Evolutionary conservation across 169 alveolate genomes (phyloP), one percentile per base, ranked within the genome.

Genomic region (Cyclospora cayetanensis): DNA sequence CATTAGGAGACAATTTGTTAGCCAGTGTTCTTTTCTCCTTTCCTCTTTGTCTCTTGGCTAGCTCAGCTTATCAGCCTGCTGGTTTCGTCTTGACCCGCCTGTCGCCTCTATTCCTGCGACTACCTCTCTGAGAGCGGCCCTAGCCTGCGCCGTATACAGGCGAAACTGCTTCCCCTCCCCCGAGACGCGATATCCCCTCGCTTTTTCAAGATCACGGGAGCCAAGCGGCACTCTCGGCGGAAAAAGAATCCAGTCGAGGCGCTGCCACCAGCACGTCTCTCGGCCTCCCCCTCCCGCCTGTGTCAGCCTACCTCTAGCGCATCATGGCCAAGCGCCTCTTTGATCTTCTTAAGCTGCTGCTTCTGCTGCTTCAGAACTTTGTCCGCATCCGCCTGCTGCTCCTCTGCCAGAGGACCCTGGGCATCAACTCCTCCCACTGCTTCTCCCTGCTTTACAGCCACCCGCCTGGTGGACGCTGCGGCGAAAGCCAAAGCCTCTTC

Each of bases 361-460:
- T 29, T 66, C 25, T 70, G 90, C 76, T 83, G 91, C 90, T 68
- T 20, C 72, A 65, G 41, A 53, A 91, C 94, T 5, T 34, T 34
- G 52, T 43, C 79, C 35, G 92, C 92, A n/a, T 53, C 90, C 27
- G 43, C 92, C 25, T 68, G 79, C 74, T 83, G 94, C 90, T 82
- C 94, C 37, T 83, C 93, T 7, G 52, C 79, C 22, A 91, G 79
- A 22, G 85, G 43, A 50, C 25, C 77, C 68, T 46, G 46, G 41
- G 87, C 80, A 20, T 42, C 60, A 43, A 31, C 94, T 0, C 76
- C 79, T 39, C 76, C 91, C 29, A 72, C 74, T 7, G 70, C 86
- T 18, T 11, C 86, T 37, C 93, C 91, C 39, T 77, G 91, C 52
- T 77, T 65, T 1, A 68, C 65, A 7, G 76, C 90, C 41, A 68